Percentiles rank a stretch among this genome's conserved stretches.
phyloP scores from a whole-genome alignment of 768 basidiomycete species.

The Boletus insuetus region DNA sequence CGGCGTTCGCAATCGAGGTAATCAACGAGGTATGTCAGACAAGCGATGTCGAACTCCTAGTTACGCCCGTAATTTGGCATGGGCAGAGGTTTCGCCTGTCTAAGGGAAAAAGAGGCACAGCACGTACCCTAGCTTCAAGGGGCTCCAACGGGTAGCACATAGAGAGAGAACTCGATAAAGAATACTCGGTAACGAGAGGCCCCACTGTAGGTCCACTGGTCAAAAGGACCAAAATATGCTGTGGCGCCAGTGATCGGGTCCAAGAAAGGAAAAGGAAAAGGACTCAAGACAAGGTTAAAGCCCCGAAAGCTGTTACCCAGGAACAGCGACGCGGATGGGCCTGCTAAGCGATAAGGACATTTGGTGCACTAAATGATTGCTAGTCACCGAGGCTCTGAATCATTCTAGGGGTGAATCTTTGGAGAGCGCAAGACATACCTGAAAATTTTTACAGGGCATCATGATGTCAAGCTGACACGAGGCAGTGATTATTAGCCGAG shows the following conservation, averaged over 20 bases:
- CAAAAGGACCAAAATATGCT: neutral
- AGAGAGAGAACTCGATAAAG: conserved; percentile 5
- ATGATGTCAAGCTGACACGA: conserved; percentile 9
- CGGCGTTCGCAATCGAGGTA: neutral
- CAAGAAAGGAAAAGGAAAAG: conserved; percentile 14
- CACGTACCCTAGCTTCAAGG: neutral
- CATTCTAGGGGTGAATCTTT: neutral
- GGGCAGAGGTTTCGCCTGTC: neutral
- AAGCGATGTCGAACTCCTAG: conserved; percentile 14
- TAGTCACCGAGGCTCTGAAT: neutral
- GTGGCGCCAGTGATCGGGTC: conserved; percentile 4
- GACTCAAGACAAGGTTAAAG: conserved; percentile 22
- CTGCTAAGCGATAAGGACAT: neutral
- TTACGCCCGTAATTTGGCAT: neutral
- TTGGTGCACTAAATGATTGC: neutral
- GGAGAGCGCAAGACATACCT: neutral
- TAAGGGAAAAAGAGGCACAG: neutral
- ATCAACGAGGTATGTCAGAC: neutral
- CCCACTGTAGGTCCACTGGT: neutral
- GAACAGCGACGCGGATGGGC: conserved; percentile 4
- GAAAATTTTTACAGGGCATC: conserved; percentile 6
- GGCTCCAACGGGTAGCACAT: neutral
- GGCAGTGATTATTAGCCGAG: conserved; percentile 22
- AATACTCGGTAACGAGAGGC: neutral
- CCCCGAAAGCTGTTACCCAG: conserved; percentile 11